phyloP scores from a whole-genome alignment of 768 basidiomycete species.

The Scleroderma citrinum region DNA sequence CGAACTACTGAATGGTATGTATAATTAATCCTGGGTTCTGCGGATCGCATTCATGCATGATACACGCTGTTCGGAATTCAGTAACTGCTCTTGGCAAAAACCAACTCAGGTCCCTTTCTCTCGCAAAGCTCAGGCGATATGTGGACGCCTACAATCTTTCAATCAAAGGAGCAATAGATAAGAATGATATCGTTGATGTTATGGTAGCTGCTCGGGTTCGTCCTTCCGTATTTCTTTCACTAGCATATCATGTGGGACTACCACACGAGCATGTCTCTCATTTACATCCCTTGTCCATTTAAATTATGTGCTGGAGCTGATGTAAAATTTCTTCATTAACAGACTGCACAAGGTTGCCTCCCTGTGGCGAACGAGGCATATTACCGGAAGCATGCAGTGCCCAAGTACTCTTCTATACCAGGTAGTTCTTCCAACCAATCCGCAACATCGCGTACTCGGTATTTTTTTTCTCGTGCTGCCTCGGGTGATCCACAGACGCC shows the following conservation, averaged over 20 bases:
- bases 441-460: conserved; percentile 11
- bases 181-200: conserved; percentile 70
- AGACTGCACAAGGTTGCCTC: conserved; percentile 63
- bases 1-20: conserved; percentile 59
- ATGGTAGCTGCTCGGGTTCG: conserved; percentile 48
- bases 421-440: conserved; percentile 9
- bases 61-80: conserved; percentile 22
- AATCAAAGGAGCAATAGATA: conserved; percentile 60
- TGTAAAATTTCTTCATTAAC: neutral
- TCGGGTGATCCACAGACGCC: neutral
- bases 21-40: neutral
- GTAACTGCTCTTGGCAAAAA: conserved; percentile 64
- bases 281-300: neutral
- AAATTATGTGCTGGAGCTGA: neutral
- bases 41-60: conserved; percentile 1
- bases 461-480: conserved; percentile 7
- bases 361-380: conserved; percentile 52
- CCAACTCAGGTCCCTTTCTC: conserved; percentile 48
- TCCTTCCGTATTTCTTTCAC: neutral
- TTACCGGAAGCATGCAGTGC: conserved; percentile 27
- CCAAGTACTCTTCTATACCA: conserved; percentile 6
- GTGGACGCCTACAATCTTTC: conserved; percentile 64
- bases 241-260: neutral
- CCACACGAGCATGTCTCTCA: no score
- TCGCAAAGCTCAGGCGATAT: conserved; percentile 64